Percentiles rank a stretch among this genome's conserved stretches.
These are phyloP conservation scores for Lactifluus piperatus DNA, from an alignment of 768 basidiomycete species.

Conservation along the genomic window DNA sequence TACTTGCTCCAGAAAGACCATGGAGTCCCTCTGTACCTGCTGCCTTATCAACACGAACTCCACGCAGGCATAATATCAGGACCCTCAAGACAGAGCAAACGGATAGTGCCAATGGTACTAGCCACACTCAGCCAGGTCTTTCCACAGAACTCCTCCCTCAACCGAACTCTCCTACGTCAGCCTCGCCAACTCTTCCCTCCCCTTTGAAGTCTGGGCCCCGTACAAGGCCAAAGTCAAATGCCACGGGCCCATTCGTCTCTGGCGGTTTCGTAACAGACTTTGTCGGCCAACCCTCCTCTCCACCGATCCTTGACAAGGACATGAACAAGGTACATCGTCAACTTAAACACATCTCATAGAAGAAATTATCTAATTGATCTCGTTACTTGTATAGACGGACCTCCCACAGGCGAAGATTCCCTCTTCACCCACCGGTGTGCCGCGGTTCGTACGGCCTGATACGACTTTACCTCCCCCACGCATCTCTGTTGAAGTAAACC, in stretches of 20 bases:
- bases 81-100: background rate
- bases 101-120: background rate
- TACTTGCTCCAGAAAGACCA: slow-evolving; percentile 6
- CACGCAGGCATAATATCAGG: slow-evolving; percentile 4
- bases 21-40: slow-evolving; percentile 19
- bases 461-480: background rate
- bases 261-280: slow-evolving; percentile 43
- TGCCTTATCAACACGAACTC: slow-evolving; percentile 6
- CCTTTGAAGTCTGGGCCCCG: background rate
- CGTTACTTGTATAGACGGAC: background rate
- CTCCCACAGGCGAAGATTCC: background rate
- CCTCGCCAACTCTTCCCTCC: slow-evolving; percentile 1
- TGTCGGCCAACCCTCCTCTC: slow-evolving; percentile 25
- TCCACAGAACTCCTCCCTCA: background rate
- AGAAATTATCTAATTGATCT: background rate
- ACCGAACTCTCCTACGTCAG: slow-evolving; percentile 17
- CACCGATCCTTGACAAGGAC: background rate
- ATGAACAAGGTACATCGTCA: background rate
- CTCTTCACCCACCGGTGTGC: background rate
- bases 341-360: background rate
- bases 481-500: background rate
- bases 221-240: background rate
- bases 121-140: background rate
- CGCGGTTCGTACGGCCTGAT: background rate
- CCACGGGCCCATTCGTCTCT: slow-evolving; percentile 37